Evolutionary conservation across 805 yeast species (phyloP).

Genomic region (Priceomyces medius): DNA sequence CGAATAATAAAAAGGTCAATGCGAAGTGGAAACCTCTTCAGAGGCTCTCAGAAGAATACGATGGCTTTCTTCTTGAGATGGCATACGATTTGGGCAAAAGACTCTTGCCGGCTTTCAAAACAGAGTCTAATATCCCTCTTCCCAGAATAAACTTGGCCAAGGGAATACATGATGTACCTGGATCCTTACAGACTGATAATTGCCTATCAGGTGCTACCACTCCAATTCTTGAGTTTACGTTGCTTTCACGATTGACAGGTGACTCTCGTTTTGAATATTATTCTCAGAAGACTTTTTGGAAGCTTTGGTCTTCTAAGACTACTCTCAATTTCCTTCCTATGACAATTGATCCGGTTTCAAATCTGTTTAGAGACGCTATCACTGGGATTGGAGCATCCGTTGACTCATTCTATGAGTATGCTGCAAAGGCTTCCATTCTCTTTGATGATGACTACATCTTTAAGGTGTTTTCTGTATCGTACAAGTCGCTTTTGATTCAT

Average conservation of each 20-base stretch:
- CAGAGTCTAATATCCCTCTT: slow-evolving; percentile 65
- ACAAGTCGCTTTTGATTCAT: slow-evolving; percentile 50
- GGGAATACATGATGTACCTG: slow-evolving; percentile 50
- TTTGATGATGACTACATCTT: slow-evolving; percentile 67
- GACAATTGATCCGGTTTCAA: slow-evolving; percentile 63
- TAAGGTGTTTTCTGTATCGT: slow-evolving; percentile 49
- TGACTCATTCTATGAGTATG: slow-evolving; percentile 88
- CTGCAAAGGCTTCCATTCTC: slow-evolving; percentile 71
- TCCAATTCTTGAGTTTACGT: slow-evolving; percentile 75
- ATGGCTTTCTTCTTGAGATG: slow-evolving; percentile 67
- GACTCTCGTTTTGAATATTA: slow-evolving; percentile 66
- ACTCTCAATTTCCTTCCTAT: slow-evolving; percentile 68
- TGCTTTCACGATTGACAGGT: slow-evolving; percentile 72
- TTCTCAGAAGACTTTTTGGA: slow-evolving; percentile 61
- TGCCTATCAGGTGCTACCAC: slow-evolving; percentile 89
- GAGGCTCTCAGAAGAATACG: slow-evolving; percentile 43
- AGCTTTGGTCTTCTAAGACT: slow-evolving; percentile 68
- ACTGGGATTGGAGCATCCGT: slow-evolving; percentile 90
- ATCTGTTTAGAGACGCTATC: slow-evolving; percentile 54
- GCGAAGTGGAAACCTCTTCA: slow-evolving; percentile 33
- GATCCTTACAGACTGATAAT: slow-evolving; percentile 55
- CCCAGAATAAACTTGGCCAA: slow-evolving; percentile 69
- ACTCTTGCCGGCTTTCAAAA: slow-evolving; percentile 66
- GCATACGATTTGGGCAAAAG: slow-evolving; percentile 78
- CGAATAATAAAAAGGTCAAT: slow-evolving; percentile 8